Percentiles rank a stretch among this genome's conserved stretches.
Evolutionary conservation across 2,329 filamentous ascomycete species (phyloP).

Genomic region (Fusarium caatingaense): DNA sequence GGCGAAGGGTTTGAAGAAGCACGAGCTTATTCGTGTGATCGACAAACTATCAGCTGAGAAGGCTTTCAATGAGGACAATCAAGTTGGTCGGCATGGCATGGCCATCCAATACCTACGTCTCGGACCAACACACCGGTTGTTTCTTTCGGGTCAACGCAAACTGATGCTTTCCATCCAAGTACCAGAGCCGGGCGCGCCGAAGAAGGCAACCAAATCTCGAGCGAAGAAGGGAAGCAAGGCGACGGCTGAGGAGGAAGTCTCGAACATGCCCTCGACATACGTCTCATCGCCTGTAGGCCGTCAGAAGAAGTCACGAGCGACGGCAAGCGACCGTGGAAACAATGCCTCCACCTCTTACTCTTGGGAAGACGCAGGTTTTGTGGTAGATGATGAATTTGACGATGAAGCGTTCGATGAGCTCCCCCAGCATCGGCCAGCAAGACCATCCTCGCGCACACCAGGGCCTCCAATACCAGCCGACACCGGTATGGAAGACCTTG

Average conservation of each 20-base stretch:
- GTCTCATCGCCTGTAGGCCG: constrained; percentile 65
- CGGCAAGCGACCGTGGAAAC: constrained; percentile 51
- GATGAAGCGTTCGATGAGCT: constrained; percentile 61
- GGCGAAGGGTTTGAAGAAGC: constrained; percentile 76
- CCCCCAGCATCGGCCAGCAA: constrained; percentile 52
- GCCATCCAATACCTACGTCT: constrained; percentile 76
- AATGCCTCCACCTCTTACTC: constrained; percentile 56
- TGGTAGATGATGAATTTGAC: constrained; percentile 53
- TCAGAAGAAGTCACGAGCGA: constrained; percentile 45
- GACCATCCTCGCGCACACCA: constrained; percentile 49
- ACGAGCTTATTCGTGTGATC: constrained; percentile 87
- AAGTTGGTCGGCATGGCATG: constrained; percentile 66
- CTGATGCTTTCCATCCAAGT: constrained; percentile 59
- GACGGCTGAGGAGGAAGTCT: constrained; percentile 50
- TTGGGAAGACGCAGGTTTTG: constrained; percentile 59
- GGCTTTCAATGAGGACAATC: constrained; percentile 77
- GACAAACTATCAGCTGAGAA: constrained; percentile 79
- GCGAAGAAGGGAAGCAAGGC: constrained; percentile 54
- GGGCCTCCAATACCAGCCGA: constrained; percentile 71
- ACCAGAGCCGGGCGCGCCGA: constrained; percentile 47
- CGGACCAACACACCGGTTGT: constrained; percentile 56
- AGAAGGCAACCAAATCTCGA: constrained; percentile 49
- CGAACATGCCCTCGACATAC: constrained; percentile 59
- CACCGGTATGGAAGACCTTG: constrained; percentile 63
- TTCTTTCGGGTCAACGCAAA: constrained; percentile 58